Evolutionary conservation across 108 stramenopile genomes (phyloP).

Genomic region (Discostella pseudostelligera): DNA sequence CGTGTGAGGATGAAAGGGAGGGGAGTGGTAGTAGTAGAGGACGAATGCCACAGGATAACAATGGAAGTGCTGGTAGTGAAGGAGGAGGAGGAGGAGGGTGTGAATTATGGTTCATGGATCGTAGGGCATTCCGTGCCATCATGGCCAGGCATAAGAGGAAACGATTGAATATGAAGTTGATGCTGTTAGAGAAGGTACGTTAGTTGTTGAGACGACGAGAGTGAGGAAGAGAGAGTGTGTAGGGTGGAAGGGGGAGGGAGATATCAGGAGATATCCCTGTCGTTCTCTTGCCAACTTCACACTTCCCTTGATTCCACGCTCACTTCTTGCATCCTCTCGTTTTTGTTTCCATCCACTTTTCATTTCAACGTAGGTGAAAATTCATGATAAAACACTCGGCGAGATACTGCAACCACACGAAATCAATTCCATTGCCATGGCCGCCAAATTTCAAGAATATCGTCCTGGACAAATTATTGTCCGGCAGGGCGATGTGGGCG

Average conservation of each 20-base stretch:
- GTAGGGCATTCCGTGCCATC: constrained; percentile 54
- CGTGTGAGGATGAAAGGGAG: constrained; percentile 17
- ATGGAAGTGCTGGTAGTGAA: too few relatives aligned
- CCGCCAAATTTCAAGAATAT: constrained; percentile 39
- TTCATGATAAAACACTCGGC: constrained; percentile 51
- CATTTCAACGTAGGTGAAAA: constrained; percentile 30
- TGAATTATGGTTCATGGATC: constrained; percentile 65
- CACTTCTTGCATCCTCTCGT: background rate
- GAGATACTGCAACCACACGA: constrained; percentile 45
- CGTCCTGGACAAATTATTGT: constrained; percentile 40
- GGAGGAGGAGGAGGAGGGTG: too few relatives aligned
- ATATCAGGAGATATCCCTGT: too few relatives aligned
- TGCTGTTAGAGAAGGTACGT: constrained; percentile 57
- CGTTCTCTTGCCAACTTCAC: too few relatives aligned
- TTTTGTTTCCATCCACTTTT: background rate
- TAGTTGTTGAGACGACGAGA: too few relatives aligned
- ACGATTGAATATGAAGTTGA: constrained; percentile 46
- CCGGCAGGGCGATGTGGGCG: constrained; percentile 50
- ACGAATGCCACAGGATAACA: constrained; percentile 23
- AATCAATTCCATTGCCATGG: constrained; percentile 49
- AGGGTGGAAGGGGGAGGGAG: too few relatives aligned
- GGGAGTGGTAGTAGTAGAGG: background rate
- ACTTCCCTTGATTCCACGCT: too few relatives aligned
- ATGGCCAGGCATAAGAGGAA: constrained; percentile 52
- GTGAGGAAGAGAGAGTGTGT: too few relatives aligned